These are phyloP conservation scores for Cercospora nicotianae DNA, from an alignment of 2,329 filamentous ascomycete species.

Conservation along the genomic window DNA sequence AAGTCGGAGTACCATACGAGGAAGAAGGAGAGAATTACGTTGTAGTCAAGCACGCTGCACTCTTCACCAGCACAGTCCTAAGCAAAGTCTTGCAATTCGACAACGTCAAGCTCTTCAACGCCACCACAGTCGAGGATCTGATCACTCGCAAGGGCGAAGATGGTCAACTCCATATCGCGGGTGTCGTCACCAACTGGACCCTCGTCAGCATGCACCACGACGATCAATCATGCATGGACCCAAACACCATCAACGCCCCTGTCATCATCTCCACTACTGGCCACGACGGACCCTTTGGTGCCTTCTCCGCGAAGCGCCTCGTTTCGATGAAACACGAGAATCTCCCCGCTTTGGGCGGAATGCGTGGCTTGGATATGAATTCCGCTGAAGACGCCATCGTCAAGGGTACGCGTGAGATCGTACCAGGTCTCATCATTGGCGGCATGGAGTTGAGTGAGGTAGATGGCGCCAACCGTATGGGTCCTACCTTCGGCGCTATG, in stretches of 20 bases:
- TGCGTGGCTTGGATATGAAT: constrained; percentile 94
- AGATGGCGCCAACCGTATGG: constrained; percentile 74
- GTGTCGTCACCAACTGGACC: constrained; percentile 96
- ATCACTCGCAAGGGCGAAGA: constrained; percentile 68
- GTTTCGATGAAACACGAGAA: constrained; percentile 72
- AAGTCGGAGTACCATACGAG: constrained; percentile 81
- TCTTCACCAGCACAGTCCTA: constrained; percentile 87
- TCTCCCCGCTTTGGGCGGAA: constrained; percentile 80
- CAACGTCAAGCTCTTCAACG: constrained; percentile 96
- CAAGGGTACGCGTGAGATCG: constrained; percentile 83
- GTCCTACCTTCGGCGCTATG: constrained; percentile 87
- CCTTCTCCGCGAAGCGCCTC: constrained; percentile 86
- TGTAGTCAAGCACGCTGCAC: constrained; percentile 88
- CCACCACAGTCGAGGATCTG: constrained; percentile 86
- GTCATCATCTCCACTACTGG: constrained; percentile 86
- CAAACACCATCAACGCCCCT: constrained; percentile 93
- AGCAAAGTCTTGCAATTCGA: constrained; percentile 79
- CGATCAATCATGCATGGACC: constrained; percentile 87
- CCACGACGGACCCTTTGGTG: constrained; percentile 85
- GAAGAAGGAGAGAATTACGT: constrained; percentile 80
- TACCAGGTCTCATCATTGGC: constrained; percentile 85
- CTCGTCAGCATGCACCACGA: constrained; percentile 64
- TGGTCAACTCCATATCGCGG: constrained; percentile 69
- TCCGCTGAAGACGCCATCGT: constrained; percentile 89
- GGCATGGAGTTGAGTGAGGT: constrained; percentile 93